Base-by-base conservation (phyloP, 495 filamentous ascomycete genomes). In the Penicillium simplicissimum region DNA sequence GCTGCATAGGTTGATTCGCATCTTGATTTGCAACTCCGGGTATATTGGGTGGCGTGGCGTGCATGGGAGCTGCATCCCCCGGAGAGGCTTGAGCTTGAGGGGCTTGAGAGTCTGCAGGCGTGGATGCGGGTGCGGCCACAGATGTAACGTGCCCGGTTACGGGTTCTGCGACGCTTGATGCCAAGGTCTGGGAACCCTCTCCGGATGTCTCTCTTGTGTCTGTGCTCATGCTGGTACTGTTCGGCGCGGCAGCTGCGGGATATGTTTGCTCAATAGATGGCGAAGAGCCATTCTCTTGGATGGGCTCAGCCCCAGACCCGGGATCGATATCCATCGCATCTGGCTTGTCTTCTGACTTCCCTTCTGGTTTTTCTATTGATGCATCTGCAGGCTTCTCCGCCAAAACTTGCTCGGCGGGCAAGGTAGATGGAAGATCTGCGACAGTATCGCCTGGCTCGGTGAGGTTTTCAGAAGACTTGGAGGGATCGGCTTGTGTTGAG, bases 21-120 rank as follows among this genome's bases (percentile, higher is more conserved):
- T 48, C 58, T 34, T 65, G 61, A 33, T 40, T 66, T 43, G 25
- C 55, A 48, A 51, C 3, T 59, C 21, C 49, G 63, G 59, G 25
- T 56, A 65, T 63, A 55, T 66, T 52, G 61, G 60, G 52, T 61
- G 67, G 59, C 55, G 62, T 60, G 67, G 62, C 55, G 21, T 59
- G 53, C 55, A 55, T 55, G 48, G 64, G 54, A 37, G 59, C 57
- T 45, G 59, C 55, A 61, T 61, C 21, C 19, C 57, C 35, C n/a
- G 47, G 47, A 5, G 60, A 38, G 33, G 43, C 62, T 42, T 53
- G 51, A 53, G 28, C 34, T 34, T 53, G 42, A 8, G 60, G 48
- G 33, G 48, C 58, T 40, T 48, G 52, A 61, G 69, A 58, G 55
- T 35, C 33, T 38, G 52, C 33, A 36, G 35, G 52, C 52, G 52